Evolutionary conservation across 2,329 filamentous ascomycete species (phyloP).

Genomic region (Biscogniauxia sp.): DNA sequence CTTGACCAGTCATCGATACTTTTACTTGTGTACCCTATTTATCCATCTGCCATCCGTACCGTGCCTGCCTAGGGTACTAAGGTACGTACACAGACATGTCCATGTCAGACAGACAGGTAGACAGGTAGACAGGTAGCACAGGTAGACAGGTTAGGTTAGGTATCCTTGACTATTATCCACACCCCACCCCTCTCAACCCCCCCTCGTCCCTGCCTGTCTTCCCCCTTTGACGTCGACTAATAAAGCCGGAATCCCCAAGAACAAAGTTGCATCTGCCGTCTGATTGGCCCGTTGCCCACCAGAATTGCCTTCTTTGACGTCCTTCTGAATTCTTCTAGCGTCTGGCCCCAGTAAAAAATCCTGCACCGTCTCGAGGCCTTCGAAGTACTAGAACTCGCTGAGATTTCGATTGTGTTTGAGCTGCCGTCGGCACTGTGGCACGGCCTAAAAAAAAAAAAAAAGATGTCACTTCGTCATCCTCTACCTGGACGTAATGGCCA

Average conservation of each 20-base stretch:
- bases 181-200: neutral
- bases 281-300: conserved; percentile 17
- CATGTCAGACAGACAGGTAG: neutral
- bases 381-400: conserved; percentile 16
- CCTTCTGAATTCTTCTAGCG: conserved; percentile 21
- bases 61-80: neutral
- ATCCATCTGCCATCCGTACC: neutral
- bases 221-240: conserved; percentile 16
- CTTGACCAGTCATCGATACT: neutral
- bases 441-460: conserved; percentile 8
- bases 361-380: conserved; percentile 14
- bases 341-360: conserved; percentile 18
- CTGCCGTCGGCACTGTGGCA: conserved; percentile 20
- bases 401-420: conserved; percentile 12
- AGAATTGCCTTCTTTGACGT: conserved; percentile 26
- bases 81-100: neutral
- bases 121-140: too few species aligned
- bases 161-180: neutral
- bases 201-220: neutral
- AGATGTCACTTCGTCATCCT: conserved; percentile 19
- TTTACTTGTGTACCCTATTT: neutral
- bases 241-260: conserved; percentile 19
- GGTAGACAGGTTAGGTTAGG: neutral
- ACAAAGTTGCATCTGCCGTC: neutral
- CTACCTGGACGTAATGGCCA: conserved; percentile 1